Percentiles rank a stretch among this genome's conserved stretches.
Conservation (phyloP, 805 yeast species). For the Zygotorulaspora danielsina region DNA sequence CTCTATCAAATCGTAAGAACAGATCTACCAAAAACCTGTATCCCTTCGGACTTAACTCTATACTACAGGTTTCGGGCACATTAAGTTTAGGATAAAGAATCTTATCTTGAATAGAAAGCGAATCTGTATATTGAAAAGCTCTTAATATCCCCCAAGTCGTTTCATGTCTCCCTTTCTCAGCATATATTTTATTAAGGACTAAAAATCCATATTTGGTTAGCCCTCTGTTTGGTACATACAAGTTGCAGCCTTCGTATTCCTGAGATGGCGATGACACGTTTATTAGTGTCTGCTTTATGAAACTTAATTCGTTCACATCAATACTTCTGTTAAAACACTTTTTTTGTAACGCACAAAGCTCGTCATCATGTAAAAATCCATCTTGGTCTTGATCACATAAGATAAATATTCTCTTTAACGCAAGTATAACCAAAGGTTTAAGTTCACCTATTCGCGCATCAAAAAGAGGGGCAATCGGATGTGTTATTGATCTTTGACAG, state of each 20-base stretch:
- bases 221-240: slow-evolving; percentile 45
- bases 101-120: slow-evolving; percentile 75
- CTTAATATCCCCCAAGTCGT: slow-evolving; percentile 94
- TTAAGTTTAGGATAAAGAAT: slow-evolving; percentile 76
- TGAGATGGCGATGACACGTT: slow-evolving; percentile 18
- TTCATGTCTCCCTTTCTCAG: slow-evolving; percentile 91
- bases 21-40: slow-evolving; percentile 88
- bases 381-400: slow-evolving; percentile 89
- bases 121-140: slow-evolving; percentile 86
- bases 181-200: slow-evolving; percentile 71
- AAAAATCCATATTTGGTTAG: slow-evolving; percentile 73
- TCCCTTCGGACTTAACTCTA: slow-evolving; percentile 89
- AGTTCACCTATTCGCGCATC: slow-evolving; percentile 85
- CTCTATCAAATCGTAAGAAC: slow-evolving; percentile 82
- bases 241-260: slow-evolving; percentile 38
- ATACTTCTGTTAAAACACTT: slow-evolving; percentile 66
- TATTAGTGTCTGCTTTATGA: slow-evolving; percentile 38
- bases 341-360: slow-evolving; percentile 62
- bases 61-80: slow-evolving; percentile 69
- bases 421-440: slow-evolving; percentile 71
- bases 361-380: slow-evolving; percentile 68
- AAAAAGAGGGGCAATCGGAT: slow-evolving; percentile 87
- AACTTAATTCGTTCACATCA: slow-evolving; percentile 47
- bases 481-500: slow-evolving; percentile 89
- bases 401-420: slow-evolving; percentile 76